Conservation (phyloP, 208 protist genomes). For the Herpetomonas samuelpessoai region DNA sequence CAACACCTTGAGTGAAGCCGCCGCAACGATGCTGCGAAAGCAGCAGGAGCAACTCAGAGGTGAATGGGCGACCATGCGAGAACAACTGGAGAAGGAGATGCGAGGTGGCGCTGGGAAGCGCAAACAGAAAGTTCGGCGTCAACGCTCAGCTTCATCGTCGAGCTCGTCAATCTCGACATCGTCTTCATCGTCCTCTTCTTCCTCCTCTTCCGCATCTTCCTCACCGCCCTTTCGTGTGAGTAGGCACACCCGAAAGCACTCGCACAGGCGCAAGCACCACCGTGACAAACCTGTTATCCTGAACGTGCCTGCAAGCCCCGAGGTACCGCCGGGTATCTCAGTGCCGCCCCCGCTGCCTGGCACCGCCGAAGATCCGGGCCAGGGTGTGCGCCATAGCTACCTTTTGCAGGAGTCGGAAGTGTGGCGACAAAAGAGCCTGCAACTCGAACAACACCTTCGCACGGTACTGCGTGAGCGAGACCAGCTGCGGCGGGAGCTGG, state of each 20-base stretch:
- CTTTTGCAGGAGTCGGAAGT: constrained; percentile 69
- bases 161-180: constrained; percentile 13
- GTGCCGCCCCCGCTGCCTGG: constrained; percentile 15
- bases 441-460: constrained; percentile 75
- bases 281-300: background rate
- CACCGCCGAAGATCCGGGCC: constrained; percentile 5
- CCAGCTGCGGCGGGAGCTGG: constrained; percentile 40
- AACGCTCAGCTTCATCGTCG: constrained; percentile 1
- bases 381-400: constrained; percentile 1
- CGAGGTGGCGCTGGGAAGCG: background rate
- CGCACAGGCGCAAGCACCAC: background rate
- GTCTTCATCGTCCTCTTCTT: constrained; percentile 4
- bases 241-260: background rate
- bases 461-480: constrained; percentile 69
- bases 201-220: background rate
- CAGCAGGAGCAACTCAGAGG: constrained; percentile 29
- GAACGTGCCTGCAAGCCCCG: background rate
- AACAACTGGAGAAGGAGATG: constrained; percentile 23
- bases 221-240: no score
- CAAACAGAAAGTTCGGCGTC: background rate
- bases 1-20: constrained; percentile 19
- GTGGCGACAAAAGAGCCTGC: constrained; percentile 66
- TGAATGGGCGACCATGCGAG: constrained; percentile 53
- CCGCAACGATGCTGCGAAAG: constrained; percentile 20
- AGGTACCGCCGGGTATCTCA: background rate